Base-by-base conservation (phyloP, 208 protist genomes). In the Acanthamoeba lenticulata region DNA sequence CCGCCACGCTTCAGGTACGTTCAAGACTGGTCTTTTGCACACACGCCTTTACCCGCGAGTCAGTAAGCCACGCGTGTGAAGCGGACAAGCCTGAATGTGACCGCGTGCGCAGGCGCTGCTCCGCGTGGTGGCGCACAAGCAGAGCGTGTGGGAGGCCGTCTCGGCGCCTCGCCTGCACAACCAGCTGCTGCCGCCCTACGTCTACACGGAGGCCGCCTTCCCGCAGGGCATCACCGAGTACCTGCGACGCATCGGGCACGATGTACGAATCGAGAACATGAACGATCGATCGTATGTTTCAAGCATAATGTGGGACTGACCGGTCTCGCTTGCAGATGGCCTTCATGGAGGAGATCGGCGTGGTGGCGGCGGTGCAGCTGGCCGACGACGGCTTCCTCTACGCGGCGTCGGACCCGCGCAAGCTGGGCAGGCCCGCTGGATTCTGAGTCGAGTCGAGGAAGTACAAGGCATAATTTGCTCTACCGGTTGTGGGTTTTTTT, bases 1-100 rank as follows among this genome's bases (percentile, higher is more conserved):
- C 95, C 27, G 9, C 93, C 32, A 93, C 86, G 13, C n/a, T 74
- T 1, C 90, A 94, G 49, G 83, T 95, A 36, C 1, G 17, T 29
- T 9, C n/a, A n/a, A n/a, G n/a, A n/a, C n/a, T n/a, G n/a, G n/a
- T n/a, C n/a, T n/a, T n/a, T n/a, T 6, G 21, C 11, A 81, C 34
- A 81, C 38, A 81, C n/a, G n/a, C n/a, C n/a, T n/a, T n/a, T n/a
- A n/a, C n/a, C n/a, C n/a, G n/a, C n/a, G n/a, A n/a, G n/a, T n/a
- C n/a, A n/a, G n/a, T n/a, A n/a, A n/a, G n/a, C n/a, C n/a, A n/a
- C n/a, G n/a, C n/a, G n/a, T 52, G 45, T 52, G 45, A 19, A 19
- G 45, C 15, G 5, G 45, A 52, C 45, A 52, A 52, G 52, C 21
- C 52, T 13, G n/a, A n/a, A n/a, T n/a, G n/a, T n/a, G n/a, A n/a